Conservation (phyloP, 2,329 filamentous ascomycete genomes). For the Acrocalymma vagum region DNA sequence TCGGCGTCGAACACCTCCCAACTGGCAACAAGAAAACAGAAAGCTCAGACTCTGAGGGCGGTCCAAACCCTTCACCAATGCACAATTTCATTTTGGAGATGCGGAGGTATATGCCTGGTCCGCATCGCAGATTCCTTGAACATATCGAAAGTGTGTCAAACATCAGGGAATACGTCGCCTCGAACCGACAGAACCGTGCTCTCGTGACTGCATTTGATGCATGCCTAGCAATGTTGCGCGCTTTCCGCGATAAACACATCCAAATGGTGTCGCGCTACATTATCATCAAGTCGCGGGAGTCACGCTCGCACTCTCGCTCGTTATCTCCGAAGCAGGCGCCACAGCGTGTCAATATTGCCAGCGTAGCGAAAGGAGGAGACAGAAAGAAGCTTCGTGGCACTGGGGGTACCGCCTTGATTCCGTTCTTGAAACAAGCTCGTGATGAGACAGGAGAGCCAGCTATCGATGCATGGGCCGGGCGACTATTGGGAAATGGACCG, state of each 20-base stretch:
- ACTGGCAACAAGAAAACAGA: constrained; percentile 73
- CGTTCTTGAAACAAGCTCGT: constrained; percentile 94
- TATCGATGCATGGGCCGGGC: constrained; percentile 71
- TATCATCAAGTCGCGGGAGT: constrained; percentile 83
- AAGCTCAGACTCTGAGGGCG: constrained; percentile 50
- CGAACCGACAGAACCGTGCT: constrained; percentile 66
- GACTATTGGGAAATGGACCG: constrained; percentile 64
- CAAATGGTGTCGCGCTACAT: constrained; percentile 97
- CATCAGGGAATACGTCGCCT: constrained; percentile 82
- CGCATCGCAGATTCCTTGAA: constrained; percentile 87
- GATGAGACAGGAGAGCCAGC: constrained; percentile 96
- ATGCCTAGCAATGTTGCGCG: constrained; percentile 80
- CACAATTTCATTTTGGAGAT: constrained; percentile 98
- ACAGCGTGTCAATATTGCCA: constrained; percentile 68
- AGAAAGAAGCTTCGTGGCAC: constrained; percentile 80
- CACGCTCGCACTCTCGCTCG: constrained; percentile 70
- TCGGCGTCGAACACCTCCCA: constrained; percentile 89
- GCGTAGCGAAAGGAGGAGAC: constrained; percentile 43
- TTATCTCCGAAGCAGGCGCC: constrained; percentile 61
- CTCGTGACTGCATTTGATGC: constrained; percentile 88
- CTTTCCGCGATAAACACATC: constrained; percentile 92
- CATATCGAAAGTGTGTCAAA: constrained; percentile 84
- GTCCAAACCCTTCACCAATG: constrained; percentile 57
- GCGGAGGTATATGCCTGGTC: constrained; percentile 95
- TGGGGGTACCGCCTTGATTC: constrained; percentile 91